A percentile compares a stretch with the other conserved stretches of the same genome.
phyloP scores from a whole-genome alignment of 2,329 filamentous ascomycete species.

The Sclerotinia minor region DNA sequence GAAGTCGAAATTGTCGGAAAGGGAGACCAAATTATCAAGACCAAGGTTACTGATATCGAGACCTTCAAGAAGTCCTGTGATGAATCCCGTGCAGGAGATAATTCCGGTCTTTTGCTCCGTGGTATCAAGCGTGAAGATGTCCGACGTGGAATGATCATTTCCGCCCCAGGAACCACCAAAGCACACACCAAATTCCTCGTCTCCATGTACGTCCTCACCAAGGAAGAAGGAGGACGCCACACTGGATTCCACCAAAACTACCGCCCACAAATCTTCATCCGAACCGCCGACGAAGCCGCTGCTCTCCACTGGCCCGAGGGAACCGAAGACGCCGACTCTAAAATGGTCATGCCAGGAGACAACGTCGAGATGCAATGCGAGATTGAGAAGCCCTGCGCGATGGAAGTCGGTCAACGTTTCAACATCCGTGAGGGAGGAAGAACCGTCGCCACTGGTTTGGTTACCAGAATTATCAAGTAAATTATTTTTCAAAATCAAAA shows the following conservation, averaged over 20 bases:
- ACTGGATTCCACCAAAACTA: constrained; percentile 96
- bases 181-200: constrained; percentile 88
- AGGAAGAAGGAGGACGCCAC: constrained; percentile 97
- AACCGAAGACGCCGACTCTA: constrained; percentile 66
- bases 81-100: constrained; percentile 93
- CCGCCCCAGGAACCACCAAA: constrained; percentile 79
- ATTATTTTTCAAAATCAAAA: constrained; percentile 40
- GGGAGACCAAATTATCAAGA: constrained; percentile 80
- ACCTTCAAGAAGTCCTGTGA: constrained; percentile 99
- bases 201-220: constrained; percentile 94
- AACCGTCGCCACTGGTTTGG: constrained; percentile 80
- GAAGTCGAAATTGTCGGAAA: constrained; percentile 96
- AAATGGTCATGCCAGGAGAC: constrained; percentile 97
- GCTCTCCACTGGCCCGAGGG: constrained; percentile 85
- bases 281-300: constrained; percentile 81
- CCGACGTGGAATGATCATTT: constrained; percentile 90
- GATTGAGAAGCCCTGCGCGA: constrained; percentile 79
- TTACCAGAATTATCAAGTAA: constrained; percentile 68
- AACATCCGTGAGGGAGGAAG: constrained; percentile 97
- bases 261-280: constrained; percentile 92
- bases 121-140: constrained; percentile 96
- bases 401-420: constrained; percentile 92
- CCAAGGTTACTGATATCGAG: constrained; percentile 99
- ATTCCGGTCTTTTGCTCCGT: constrained; percentile 94
- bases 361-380: constrained; percentile 96